A percentile compares a stretch with the other conserved stretches of the same genome.
Evolutionary conservation across 208 protist genomes (phyloP).

Genomic region (Crithidia brevicula): DNA sequence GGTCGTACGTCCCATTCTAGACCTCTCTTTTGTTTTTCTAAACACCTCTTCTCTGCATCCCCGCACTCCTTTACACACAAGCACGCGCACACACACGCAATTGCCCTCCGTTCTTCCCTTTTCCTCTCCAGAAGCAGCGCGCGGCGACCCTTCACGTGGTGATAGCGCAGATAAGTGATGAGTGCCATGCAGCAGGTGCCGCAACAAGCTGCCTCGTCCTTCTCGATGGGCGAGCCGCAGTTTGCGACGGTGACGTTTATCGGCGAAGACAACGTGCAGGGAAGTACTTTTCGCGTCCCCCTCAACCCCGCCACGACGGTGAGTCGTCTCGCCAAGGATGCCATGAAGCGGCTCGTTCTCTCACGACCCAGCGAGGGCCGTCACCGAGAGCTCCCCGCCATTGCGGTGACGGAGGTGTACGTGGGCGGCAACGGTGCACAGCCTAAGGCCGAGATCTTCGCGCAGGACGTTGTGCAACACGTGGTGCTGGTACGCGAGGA

Average conservation of each 20-base stretch:
- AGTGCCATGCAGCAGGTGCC: conserved; percentile 1
- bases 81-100: no score
- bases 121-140: conserved; percentile 7
- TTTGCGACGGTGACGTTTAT: conserved; percentile 85
- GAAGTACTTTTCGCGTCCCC: conserved; percentile 74
- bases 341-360: conserved; percentile 75
- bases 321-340: conserved; percentile 78
- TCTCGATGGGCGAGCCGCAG: conserved; percentile 39
- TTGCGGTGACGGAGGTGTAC: conserved; percentile 76
- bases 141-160: no score
- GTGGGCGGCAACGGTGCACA: conserved; percentile 54
- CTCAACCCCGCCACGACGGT: conserved; percentile 72
- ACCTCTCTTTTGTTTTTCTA: no score
- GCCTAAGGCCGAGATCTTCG: conserved; percentile 75
- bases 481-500: conserved; percentile 75
- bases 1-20: no score
- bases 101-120: conserved; percentile 16
- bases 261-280: conserved; percentile 34
- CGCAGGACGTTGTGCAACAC: conserved; percentile 70
- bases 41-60: not conserved
- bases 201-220: not conserved
- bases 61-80: no score
- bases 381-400: conserved; percentile 22
- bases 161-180: not conserved
- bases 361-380: conserved; percentile 33